Evolutionary conservation across 164 flowering plant genomes (phyloP), one percentile per base, ranked within the genome.

Genomic region (Macadamia integrifolia): DNA sequence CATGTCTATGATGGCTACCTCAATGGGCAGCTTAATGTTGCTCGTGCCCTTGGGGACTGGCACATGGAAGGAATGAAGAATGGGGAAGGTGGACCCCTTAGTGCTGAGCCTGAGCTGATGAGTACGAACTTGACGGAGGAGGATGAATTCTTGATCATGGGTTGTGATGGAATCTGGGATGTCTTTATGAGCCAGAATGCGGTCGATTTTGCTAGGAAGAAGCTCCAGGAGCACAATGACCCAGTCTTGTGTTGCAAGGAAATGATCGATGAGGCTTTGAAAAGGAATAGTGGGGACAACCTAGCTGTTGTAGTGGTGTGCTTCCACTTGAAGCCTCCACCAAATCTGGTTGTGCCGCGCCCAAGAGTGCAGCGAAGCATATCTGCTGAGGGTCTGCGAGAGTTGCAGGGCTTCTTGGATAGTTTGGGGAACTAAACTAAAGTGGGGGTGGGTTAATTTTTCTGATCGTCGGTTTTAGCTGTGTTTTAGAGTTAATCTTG

Each of bases 111-210:
- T 12, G 98, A 93, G 79, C 65, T 90, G 40, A 87, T 77, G 84
- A 79, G 69, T 28, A 78, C 77, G 35, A 77, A 66, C 56, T 79
- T 93, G n/a, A 86, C 93, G 0, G 84, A 82, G 67, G 98, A 91
- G 64, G 97, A 93, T 65, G 98, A 93, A 71, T 93, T 93, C 72
- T 82, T 93, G 57, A 90, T 93, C 67, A 84, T 93, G 18, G 97
- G 92, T 6, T 91, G 98, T 70, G 98, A 93, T 71, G 98, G 98
- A 58, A 74, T 93, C 18, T 93, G 98, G 98, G 98, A 93, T 69
- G 98, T 93, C 6, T 89, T 93, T 62, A 74, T 80, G 73, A 91
- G 96, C 84, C 97, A 93, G 72, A 88, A 90, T 71, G 98, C 98
- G 1, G 94, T 93, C 7, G 96, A 89, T 73, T 89, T 93, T 81